Base-by-base conservation (phyloP, 1,139 yeast genomes). In the Barnettozyma hawaiiensis region DNA sequence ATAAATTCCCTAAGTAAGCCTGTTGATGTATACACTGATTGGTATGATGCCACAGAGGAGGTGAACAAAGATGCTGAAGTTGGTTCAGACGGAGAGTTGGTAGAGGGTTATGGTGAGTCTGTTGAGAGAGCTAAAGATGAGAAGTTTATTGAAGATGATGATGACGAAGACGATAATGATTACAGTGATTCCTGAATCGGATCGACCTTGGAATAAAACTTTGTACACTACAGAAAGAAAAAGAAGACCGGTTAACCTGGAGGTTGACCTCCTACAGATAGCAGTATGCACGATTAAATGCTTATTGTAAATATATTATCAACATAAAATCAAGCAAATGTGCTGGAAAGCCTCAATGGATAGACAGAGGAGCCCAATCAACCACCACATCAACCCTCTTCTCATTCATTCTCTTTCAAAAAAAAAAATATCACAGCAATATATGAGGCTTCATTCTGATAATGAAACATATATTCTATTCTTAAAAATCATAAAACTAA, bases 21-120 rank as follows among this genome's bases (percentile, higher is more conserved):
- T 0, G 90, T 92, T 33, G 98, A 92, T 63, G 86, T 92, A 20
- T 92, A 92, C 61, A 85, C 96, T 40, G 98, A 90, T 61, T 92
- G 98, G 98, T 89, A 89, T 46, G 98, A 92, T 68, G 98, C 97
- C 1, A 92, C 96, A 61, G 98, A 92, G 58, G 96, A 94, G 41
- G 94, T 92, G 47, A 95, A 94, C 34, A 85, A 84, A 47, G 75
- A 69, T 27, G 66, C 51, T 20, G 85, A 84, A 46, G 75, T 69
- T 28, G 65, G 59, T 26, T 63, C 51, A 21, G 35, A 38, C 12
- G 60, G 60, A 46, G 67, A 55, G 18, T 54, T 60, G n/a, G 63
- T 56, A 11, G 62, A 54, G 16, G 63, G 50, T 12, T 55, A 44
- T 4, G 51, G 41, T 7, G 50, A 41, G 18, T 62, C 57, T 34